Evolutionary conservation across 495 filamentous ascomycete genomes (phyloP), one percentile per base, ranked within the genome.

Genomic region (Penicillium simplicissimum): DNA sequence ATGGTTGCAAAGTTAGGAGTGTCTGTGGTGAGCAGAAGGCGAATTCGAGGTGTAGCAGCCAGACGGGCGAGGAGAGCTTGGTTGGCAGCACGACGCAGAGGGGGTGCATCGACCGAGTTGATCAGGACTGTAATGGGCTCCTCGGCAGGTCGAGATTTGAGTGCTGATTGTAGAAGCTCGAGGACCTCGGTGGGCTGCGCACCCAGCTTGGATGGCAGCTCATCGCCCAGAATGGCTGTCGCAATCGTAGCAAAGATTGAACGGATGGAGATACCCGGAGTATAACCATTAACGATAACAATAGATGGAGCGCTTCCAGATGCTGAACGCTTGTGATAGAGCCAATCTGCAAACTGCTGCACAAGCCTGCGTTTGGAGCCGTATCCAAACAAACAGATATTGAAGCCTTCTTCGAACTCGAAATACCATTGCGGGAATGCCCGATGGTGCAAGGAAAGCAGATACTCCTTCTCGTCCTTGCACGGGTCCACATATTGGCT

Each of bases 401-500:
- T 96, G 80, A 97, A 98, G 43, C 88, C 88, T 70, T 97, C 86
- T 36, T 86, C 82, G 21, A 98, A 84, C 76, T 98, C 96, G 66
- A 98, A 98, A 15, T 81, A 74, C 95, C 95, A 98, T 71, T 98
- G 95, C 13, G 88, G 82, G 71, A 96, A 98, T 15, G 88, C 90
- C 42, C 88, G 85, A 45, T 84, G 81, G 71, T 98, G 93, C 23
- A 96, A 77, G 19, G 87, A 82, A 57, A 88, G 79, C 31, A 98
- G 81, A 58, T 88, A 87, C 17, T 84, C 76, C 63, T 88, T 84
- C 54, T 93, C 89, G n/a, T 82, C 74, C 33, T 78, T 77, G 70
- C 96, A 95, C 0, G 87, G 87, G 64, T 96, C 90, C 57, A 81
- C 67, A 63, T 89, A 87, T 33, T 85, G 77, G 15, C 82, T 82